These are phyloP conservation scores for Irpex sp. DNA, from an alignment of 1,284 basidiomycete species.

Conservation along the genomic window DNA sequence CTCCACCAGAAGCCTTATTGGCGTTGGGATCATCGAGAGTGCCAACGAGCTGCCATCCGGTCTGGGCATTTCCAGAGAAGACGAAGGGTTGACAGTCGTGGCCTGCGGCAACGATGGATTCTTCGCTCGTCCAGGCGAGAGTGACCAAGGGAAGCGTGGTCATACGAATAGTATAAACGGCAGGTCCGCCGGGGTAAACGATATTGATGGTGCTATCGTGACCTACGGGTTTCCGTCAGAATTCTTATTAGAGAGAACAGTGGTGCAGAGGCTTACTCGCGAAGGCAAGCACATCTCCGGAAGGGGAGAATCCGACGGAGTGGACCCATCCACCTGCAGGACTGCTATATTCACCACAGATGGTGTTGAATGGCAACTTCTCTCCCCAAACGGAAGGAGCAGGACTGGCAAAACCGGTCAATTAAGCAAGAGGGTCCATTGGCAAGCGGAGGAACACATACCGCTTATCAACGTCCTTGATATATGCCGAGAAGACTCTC, in stretches of 20 bases:
- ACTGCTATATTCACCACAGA: constrained; percentile 91
- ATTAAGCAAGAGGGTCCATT: neutral
- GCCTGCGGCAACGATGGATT: constrained; percentile 84
- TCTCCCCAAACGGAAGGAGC: constrained; percentile 94
- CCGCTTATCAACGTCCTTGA: constrained; percentile 98
- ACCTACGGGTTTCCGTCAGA: constrained; percentile 39
- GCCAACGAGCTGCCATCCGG: constrained; percentile 75
- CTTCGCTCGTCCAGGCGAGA: constrained; percentile 83
- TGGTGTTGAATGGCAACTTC: constrained; percentile 95
- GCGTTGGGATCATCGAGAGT: constrained; percentile 80
- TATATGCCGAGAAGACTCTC: constrained; percentile 88
- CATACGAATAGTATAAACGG: constrained; percentile 70
- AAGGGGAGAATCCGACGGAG: constrained; percentile 92
- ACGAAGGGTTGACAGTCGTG: constrained; percentile 97
- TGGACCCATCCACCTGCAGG: constrained; percentile 97
- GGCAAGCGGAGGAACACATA: constrained; percentile 30
- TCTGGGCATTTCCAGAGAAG: constrained; percentile 62
- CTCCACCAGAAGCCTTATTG: constrained; percentile 38
- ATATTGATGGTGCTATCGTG: constrained; percentile 90
- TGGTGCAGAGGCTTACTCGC: constrained; percentile 57
- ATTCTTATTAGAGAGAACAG: no score
- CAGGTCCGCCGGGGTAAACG: constrained; percentile 80
- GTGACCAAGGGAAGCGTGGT: constrained; percentile 80
- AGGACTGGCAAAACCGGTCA: constrained; percentile 50
- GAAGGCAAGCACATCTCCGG: constrained; percentile 90